Conservation (phyloP, 805 yeast species). For the Saturnispora saitoi region DNA sequence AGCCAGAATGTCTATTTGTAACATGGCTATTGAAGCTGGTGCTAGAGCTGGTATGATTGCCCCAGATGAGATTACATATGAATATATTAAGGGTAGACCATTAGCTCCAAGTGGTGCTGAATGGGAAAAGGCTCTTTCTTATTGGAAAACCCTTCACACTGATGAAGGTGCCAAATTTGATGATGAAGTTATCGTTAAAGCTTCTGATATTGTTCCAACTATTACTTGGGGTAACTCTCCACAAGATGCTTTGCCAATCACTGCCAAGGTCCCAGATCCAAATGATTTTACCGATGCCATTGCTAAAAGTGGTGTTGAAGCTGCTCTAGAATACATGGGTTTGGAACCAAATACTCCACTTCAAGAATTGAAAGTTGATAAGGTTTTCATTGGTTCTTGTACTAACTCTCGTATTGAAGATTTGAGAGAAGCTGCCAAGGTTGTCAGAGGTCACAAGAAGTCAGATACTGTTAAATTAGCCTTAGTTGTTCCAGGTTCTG, state of each 20-base stretch:
- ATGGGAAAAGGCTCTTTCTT: conserved; percentile 88
- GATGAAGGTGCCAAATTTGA: conserved; percentile 91
- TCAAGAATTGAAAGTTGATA: conserved; percentile 68
- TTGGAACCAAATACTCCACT: conserved; percentile 75
- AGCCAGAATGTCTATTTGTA: conserved; percentile 98
- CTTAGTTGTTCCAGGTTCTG: conserved; percentile 96
- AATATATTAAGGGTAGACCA: conserved; percentile 88
- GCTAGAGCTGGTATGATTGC: conserved; percentile 99
- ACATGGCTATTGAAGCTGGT: conserved; percentile 98
- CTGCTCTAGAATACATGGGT: conserved; percentile 92
- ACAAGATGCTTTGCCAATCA: conserved; percentile 94
- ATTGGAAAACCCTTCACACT: conserved; percentile 83
- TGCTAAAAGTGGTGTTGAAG: conserved; percentile 74
- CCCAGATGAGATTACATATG: conserved; percentile 85
- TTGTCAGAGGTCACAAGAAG: conserved; percentile 81
- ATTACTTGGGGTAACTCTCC: conserved; percentile 99
- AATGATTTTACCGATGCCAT: conserved; percentile 60
- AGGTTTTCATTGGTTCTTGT: conserved; percentile 96
- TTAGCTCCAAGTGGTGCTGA: conserved; percentile 88
- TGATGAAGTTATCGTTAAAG: conserved; percentile 69
- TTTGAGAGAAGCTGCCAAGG: conserved; percentile 88
- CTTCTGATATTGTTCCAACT: conserved; percentile 85
- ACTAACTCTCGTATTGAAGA: conserved; percentile 97
- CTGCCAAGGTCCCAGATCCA: conserved; percentile 89
- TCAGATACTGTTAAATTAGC: conserved; percentile 77